Evolutionary conservation across 345 rosid species (phyloP), one percentile per base, ranked within the genome.

Genomic region (Firmiana major): DNA sequence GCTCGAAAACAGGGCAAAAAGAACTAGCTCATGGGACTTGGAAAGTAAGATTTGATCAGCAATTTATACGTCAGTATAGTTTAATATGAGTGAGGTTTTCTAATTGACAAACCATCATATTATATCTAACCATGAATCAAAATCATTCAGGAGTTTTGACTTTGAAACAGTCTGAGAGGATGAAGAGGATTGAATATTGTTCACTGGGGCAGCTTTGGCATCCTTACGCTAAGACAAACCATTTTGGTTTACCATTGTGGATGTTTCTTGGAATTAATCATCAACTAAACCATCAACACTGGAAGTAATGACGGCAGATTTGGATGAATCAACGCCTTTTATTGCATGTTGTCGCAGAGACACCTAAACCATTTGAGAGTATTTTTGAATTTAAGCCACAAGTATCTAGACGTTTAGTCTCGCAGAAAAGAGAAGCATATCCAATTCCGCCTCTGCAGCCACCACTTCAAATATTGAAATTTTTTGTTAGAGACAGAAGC

Each of bases 341-440:
- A 46, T 76, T 6, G 78, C 60, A 60, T n/a, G 10, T 71, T 79
- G 83, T 4, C 79, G 86, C 24, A n/a, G 43, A 40, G 74, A 45
- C 0, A 60, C 75, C 36, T 65, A 78, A 16, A 75, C 21, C 7
- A 46, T 75, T 48, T 15, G 48, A 40, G 67, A 60, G 28, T 36
- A 46, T 57, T 55, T 66, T 64, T 9, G 77, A 57, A 74, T 48
- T 78, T 49, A 57, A 9, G 64, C 63, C 45, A 51, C 81, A 65
- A 62, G 85, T 48, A 42, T 83, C 83, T 7, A 48, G 59, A 1
- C 74, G 62, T 69, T 82, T 81, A 63, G 79, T 71, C 73, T 87
- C 92, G 7, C 63, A 19, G 51, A 86, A 84, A 38, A 92, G 88
- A 91, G 96, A 71, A 91, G 99, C 63, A 79, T 84, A 77, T 93